phyloP scores from a whole-genome alignment of 371 early-diverging fungal species.

The Mortierella sp. region DNA sequence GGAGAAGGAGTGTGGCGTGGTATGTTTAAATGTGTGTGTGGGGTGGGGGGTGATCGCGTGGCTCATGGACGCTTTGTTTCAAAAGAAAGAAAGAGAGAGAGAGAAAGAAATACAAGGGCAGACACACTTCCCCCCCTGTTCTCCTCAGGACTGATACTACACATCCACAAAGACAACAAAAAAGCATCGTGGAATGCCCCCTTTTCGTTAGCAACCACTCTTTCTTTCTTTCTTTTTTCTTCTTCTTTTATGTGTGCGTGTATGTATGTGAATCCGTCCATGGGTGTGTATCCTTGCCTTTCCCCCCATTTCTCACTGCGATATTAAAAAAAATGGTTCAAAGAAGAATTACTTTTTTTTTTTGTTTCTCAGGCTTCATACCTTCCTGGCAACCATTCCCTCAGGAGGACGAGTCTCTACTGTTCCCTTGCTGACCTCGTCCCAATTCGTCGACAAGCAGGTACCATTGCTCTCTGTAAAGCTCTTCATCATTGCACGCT shows the following conservation, averaged over 20 bases:
- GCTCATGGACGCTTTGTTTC: too few species aligned
- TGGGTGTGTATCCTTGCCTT: not conserved
- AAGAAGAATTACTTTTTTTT: not conserved
- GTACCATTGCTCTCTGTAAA: constrained; percentile 97
- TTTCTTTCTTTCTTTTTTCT: not conserved
- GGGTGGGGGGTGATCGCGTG: too few species aligned
- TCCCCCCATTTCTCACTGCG: not conserved
- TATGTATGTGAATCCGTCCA: not conserved
- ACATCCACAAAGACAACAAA: too few species aligned
- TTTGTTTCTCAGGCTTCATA: constrained; percentile 23
- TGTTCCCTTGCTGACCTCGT: constrained; percentile 83
- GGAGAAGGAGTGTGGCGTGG: not conserved
- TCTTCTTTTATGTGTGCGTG: not conserved
- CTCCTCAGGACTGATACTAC: not conserved
- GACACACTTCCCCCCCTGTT: not conserved
- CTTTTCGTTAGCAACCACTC: not conserved
- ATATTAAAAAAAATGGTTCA: too few species aligned
- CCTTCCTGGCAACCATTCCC: constrained; percentile 88
- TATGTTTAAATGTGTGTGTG: too few species aligned
- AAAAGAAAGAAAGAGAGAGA: not conserved
- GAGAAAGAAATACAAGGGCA: not conserved
- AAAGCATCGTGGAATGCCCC: too few species aligned
- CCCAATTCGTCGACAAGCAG: constrained; percentile 96
- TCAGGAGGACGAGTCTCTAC: constrained; percentile 93
- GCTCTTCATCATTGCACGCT: constrained; percentile 98